phyloP scores from a whole-genome alignment of 2,329 filamentous ascomycete species.

The Cladosporium velox region DNA sequence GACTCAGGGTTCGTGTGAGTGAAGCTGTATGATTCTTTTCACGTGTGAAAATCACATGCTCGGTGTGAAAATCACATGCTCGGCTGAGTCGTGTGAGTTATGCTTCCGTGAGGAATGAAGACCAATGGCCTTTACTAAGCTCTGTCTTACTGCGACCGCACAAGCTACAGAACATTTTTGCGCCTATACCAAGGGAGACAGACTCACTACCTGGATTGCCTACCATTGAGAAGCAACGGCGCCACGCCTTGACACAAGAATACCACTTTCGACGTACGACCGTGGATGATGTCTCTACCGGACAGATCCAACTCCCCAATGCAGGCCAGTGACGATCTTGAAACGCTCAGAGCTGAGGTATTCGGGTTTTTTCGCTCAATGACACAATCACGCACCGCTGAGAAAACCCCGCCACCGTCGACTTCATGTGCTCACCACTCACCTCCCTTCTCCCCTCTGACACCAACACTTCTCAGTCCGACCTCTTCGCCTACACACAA shows the following conservation, averaged over 20 bases:
- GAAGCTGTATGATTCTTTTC: neutral
- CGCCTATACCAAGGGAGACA: neutral
- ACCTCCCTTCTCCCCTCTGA: neutral
- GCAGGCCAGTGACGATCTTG: neutral
- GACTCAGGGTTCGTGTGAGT: too few relatives aligned
- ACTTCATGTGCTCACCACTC: neutral
- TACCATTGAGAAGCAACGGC: neutral
- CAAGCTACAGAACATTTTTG: neutral
- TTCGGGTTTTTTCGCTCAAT: too few relatives aligned
- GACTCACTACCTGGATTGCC: neutral
- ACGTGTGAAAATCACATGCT: neutral
- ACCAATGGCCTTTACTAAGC: neutral
- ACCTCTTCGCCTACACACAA: neutral
- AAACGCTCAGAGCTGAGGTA: too few relatives aligned
- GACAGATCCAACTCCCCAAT: neutral
- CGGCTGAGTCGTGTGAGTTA: neutral
- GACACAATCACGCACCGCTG: neutral
- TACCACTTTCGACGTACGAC: neutral
- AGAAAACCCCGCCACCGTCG: neutral
- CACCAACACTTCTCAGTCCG: neutral
- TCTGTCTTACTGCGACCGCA: neutral
- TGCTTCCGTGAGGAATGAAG: neutral
- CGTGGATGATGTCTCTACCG: neutral
- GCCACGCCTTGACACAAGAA: neutral
- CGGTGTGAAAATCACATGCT: too few relatives aligned